Evolutionary conservation across 1,139 yeast species (phyloP).

Genomic region (Wickerhamiella infanticola): DNA sequence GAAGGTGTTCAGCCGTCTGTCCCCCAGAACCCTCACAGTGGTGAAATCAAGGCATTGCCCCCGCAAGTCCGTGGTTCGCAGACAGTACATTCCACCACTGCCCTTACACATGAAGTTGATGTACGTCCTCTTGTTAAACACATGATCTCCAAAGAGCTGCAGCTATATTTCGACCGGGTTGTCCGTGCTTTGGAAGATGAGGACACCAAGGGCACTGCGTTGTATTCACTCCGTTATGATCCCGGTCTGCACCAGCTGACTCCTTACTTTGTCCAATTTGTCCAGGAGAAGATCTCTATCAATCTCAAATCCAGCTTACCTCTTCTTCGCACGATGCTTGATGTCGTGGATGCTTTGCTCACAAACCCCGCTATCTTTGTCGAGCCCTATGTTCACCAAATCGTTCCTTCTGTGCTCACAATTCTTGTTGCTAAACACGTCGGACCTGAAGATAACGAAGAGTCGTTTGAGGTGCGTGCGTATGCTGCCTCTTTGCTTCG

Average conservation of each 20-base stretch:
- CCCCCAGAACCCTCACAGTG: slow-evolving; percentile 85
- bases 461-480: slow-evolving; percentile 43
- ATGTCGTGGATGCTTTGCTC: slow-evolving; percentile 71
- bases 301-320: slow-evolving; percentile 55
- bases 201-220: slow-evolving; percentile 46
- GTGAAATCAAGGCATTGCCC: slow-evolving; percentile 28
- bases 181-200: slow-evolving; percentile 56
- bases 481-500: slow-evolving; percentile 75
- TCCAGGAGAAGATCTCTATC: slow-evolving; percentile 88
- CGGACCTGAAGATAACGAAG: slow-evolving; percentile 35
- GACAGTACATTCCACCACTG: slow-evolving; percentile 22
- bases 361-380: slow-evolving; percentile 76
- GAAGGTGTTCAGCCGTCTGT: slow-evolving; percentile 98
- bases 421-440: slow-evolving; percentile 74
- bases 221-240: slow-evolving; percentile 70
- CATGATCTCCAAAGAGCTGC: slow-evolving; percentile 84
- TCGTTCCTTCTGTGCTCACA: slow-evolving; percentile 91
- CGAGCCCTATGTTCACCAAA: slow-evolving; percentile 91
- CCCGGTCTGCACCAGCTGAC: slow-evolving; percentile 95
- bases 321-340: slow-evolving; percentile 73
- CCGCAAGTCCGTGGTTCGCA: slow-evolving; percentile 30
- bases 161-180: slow-evolving; percentile 82
- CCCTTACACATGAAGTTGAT: slow-evolving; percentile 40
- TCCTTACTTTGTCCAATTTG: slow-evolving; percentile 91
- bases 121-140: slow-evolving; percentile 93